phyloP scores from a whole-genome alignment of 805 yeast genomes.

The Starmerella asiatica region DNA sequence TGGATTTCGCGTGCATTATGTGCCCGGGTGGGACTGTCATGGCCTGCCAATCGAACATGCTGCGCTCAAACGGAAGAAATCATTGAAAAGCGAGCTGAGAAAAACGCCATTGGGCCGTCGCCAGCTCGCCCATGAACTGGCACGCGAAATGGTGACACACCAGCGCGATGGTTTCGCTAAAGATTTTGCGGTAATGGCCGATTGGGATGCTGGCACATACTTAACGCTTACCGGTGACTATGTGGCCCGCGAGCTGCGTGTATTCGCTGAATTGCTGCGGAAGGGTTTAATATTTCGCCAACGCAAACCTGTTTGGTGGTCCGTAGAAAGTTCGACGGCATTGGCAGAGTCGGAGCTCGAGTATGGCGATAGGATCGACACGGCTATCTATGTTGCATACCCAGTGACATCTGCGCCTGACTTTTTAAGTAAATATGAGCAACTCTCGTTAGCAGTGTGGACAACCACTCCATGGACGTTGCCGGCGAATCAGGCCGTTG shows the following conservation, averaged over 20 bases:
- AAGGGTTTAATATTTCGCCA: slow-evolving; percentile 66
- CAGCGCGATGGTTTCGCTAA: slow-evolving; percentile 51
- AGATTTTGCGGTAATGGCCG: slow-evolving; percentile 67
- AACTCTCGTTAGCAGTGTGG: slow-evolving; percentile 46
- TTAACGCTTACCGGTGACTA: slow-evolving; percentile 56
- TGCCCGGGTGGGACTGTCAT: slow-evolving; percentile 99
- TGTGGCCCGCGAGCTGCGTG: slow-evolving; percentile 59
- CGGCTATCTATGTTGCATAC: slow-evolving; percentile 13
- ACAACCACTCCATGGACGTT: slow-evolving; percentile 98
- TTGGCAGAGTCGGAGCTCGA: slow-evolving; percentile 94
- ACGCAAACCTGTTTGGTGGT: slow-evolving; percentile 95
- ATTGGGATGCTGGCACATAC: slow-evolving; percentile 45
- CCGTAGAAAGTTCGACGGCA: slow-evolving; percentile 85
- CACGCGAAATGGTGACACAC: slow-evolving; percentile 45
- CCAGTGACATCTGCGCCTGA: slow-evolving; percentile 10
- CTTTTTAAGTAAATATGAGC: background rate
- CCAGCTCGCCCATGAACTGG: slow-evolving; percentile 53
- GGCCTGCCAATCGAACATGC: slow-evolving; percentile 93
- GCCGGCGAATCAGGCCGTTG: slow-evolving; percentile 73
- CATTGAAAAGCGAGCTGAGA: slow-evolving; percentile 26
- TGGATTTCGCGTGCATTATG: slow-evolving; percentile 53
- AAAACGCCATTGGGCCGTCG: slow-evolving; percentile 38
- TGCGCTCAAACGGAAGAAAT: slow-evolving; percentile 37
- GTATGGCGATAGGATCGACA: slow-evolving; percentile 45
- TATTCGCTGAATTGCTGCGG: slow-evolving; percentile 53